These are phyloP conservation scores for Pharnaceum exiguum DNA, from an alignment of 148 eudicot genomes.

Conservation along the genomic window DNA sequence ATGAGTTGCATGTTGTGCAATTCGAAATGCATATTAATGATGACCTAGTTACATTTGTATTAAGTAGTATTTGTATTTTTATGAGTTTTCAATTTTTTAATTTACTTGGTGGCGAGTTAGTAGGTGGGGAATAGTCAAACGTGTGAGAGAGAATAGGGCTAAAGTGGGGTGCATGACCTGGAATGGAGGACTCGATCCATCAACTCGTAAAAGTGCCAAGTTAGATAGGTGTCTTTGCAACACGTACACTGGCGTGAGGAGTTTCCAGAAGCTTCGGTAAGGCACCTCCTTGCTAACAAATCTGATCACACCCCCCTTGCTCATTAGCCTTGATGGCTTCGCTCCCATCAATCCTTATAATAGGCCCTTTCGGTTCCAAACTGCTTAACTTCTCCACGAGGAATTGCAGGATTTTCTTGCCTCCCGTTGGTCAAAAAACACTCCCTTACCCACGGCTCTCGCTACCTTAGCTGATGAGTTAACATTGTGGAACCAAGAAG, in stretches of 20 bases:
- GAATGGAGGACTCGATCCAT: not conserved
- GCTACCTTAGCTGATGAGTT: not conserved
- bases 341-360: not conserved
- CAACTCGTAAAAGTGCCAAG: not conserved
- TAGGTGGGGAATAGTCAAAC: too few species aligned
- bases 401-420: not conserved
- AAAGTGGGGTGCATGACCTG: too few species aligned
- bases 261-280: not conserved
- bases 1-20: too few species aligned
- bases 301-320: not conserved
- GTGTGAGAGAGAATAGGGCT: too few species aligned
- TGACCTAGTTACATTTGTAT: too few species aligned
- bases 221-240: not conserved
- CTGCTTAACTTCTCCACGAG: not conserved
- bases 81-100: too few species aligned
- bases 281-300: not conserved
- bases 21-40: too few species aligned
- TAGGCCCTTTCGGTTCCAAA: not conserved
- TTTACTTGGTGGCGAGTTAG: too few species aligned
- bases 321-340: not conserved
- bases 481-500: not conserved
- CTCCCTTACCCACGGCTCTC: not conserved
- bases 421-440: not conserved
- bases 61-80: too few species aligned
- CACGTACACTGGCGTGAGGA: not conserved